Evolutionary conservation across 2,329 filamentous ascomycete genomes (phyloP).

Genomic region (Xylariaceae sp.): DNA sequence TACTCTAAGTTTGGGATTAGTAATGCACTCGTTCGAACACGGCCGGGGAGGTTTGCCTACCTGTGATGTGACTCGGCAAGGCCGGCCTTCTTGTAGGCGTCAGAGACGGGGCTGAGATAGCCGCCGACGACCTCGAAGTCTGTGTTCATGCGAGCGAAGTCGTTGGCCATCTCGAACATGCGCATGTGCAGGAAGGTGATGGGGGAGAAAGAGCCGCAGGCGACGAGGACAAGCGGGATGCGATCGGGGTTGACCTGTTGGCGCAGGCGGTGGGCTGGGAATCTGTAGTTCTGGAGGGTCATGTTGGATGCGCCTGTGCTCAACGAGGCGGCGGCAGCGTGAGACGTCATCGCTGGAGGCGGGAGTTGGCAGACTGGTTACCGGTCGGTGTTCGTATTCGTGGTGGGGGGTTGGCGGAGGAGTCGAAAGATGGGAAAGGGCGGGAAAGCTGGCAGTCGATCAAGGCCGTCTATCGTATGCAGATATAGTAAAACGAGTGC

Average conservation of each 20-base stretch:
- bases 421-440: too few relatives aligned
- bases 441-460: too few relatives aligned
- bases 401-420: too few relatives aligned
- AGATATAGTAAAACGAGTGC: too few relatives aligned
- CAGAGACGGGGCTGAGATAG: slow-evolving; percentile 64
- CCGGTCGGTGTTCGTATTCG: too few relatives aligned
- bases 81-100: slow-evolving; percentile 73
- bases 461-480: too few relatives aligned
- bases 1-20: slow-evolving; percentile 45
- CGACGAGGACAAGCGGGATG: slow-evolving; percentile 65
- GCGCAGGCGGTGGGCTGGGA: slow-evolving; percentile 60
- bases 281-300: slow-evolving; percentile 49
- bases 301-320: slow-evolving; percentile 24
- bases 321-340: slow-evolving; percentile 8
- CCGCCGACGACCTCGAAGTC: slow-evolving; percentile 84
- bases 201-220: slow-evolving; percentile 71
- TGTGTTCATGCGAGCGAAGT: slow-evolving; percentile 72
- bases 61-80: slow-evolving; percentile 70
- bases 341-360: slow-evolving; percentile 18
- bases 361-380: background rate
- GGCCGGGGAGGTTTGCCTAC: slow-evolving; percentile 32
- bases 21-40: background rate
- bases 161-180: slow-evolving; percentile 78
- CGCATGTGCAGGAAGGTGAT: slow-evolving; percentile 75
- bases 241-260: slow-evolving; percentile 54